A percentile compares a stretch with the other conserved stretches of the same genome.
phyloP scores from a whole-genome alignment of 352 stramenopile genomes.

The Phytophthora tubulina region DNA sequence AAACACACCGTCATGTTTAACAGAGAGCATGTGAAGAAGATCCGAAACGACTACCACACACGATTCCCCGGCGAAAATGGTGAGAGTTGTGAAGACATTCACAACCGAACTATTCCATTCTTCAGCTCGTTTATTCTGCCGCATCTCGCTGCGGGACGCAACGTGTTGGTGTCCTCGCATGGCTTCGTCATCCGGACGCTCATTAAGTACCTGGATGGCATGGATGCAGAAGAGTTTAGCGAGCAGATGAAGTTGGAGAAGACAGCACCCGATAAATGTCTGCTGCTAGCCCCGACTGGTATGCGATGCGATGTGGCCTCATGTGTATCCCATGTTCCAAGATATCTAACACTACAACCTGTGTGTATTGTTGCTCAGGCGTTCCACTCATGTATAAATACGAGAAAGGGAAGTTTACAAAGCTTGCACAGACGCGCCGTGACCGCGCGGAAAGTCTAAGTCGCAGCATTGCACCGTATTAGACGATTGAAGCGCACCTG shows the following conservation, averaged over 20 bases:
- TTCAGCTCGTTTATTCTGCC: conserved; percentile 83
- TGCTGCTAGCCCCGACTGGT: conserved; percentile 81
- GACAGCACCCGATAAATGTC: conserved; percentile 73
- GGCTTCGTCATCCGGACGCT: conserved; percentile 89
- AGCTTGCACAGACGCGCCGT: conserved; percentile 75
- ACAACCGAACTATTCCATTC: conserved; percentile 80
- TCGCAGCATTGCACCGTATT: conserved; percentile 77
- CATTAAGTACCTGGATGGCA: conserved; percentile 86
- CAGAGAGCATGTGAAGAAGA: conserved; percentile 77
- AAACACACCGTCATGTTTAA: conserved; percentile 81
- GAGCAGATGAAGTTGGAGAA: conserved; percentile 90
- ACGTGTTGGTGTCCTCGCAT: conserved; percentile 84
- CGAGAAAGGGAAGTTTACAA: conserved; percentile 71
- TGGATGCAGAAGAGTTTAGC: conserved; percentile 80
- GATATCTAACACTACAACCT: conserved; percentile 10
- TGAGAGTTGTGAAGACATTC: conserved; percentile 85
- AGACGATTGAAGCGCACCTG: conserved; percentile 22
- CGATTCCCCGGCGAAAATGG: conserved; percentile 84
- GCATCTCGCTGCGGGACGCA: conserved; percentile 74
- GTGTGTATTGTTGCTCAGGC: conserved; percentile 42
- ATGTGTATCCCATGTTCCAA: not conserved
- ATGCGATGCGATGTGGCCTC: conserved; percentile 1
- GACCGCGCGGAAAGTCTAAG: conserved; percentile 82
- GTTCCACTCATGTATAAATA: conserved; percentile 90
- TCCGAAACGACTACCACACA: conserved; percentile 84